Percentiles rank a stretch among this genome's conserved stretches.
Conservation (phyloP, 2,329 filamentous ascomycete species). For the Claviceps maximensis region DNA sequence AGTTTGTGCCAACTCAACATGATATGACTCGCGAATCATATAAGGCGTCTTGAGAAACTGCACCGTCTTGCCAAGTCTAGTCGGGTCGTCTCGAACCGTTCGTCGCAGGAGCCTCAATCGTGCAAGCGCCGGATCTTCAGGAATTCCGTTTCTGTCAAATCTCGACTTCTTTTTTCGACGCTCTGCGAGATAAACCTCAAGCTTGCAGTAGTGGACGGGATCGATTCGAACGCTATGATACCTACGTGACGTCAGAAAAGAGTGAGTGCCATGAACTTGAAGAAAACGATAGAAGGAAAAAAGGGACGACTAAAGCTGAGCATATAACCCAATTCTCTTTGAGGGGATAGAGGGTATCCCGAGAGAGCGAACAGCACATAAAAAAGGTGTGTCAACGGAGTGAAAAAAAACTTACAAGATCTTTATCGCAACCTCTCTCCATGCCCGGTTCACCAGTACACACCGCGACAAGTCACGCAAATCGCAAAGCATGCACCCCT, state of each 20-base stretch:
- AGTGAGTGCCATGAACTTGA: not conserved
- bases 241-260: conserved; percentile 27
- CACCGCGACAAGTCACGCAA: conserved; percentile 77
- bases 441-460: conserved; percentile 58
- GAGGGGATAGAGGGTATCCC: too few relatives aligned
- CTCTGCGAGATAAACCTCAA: conserved; percentile 69
- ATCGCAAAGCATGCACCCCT: conserved; percentile 88
- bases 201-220: conserved; percentile 84
- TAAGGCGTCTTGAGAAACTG: conserved; percentile 80
- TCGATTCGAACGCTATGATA: conserved; percentile 89
- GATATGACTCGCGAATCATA: conserved; percentile 82
- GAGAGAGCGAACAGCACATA: not conserved
- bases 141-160: conserved; percentile 64
- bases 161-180: conserved; percentile 61
- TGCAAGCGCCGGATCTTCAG: conserved; percentile 64
- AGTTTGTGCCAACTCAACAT: conserved; percentile 71
- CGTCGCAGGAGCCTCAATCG: conserved; percentile 69
- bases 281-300: not conserved
- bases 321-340: too few relatives aligned
- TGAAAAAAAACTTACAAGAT: conserved; percentile 42
- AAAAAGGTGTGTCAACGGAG: too few relatives aligned
- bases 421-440: conserved; percentile 42
- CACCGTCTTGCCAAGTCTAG: conserved; percentile 54
- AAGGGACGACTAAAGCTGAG: too few relatives aligned
- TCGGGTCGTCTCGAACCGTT: conserved; percentile 66